Evolutionary conservation across 495 filamentous ascomycete genomes (phyloP), one percentile per base, ranked within the genome.

Genomic region (Annulohypoxylon nitens): DNA sequence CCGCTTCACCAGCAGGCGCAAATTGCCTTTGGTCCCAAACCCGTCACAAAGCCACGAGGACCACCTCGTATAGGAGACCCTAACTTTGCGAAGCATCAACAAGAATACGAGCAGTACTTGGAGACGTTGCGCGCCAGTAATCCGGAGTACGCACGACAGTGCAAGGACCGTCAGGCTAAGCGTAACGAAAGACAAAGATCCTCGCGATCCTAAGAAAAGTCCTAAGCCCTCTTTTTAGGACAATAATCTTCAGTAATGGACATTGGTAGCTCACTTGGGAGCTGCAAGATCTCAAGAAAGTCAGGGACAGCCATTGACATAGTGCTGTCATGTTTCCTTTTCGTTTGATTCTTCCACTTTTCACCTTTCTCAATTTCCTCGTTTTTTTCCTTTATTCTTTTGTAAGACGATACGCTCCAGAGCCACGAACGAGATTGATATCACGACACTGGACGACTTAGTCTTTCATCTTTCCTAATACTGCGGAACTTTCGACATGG

Each of bases 131-230:
- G 83, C 37, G 77, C 76, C 8, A 81, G 77, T 3, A 80, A 85
- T 59, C 79, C 78, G 3, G 67, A 69, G 0, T 85, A 82, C 51
- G 82, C 83, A 30, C 63, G 76, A 37, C 70, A 71, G 36, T 84
- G 82, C 79, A 82, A 79, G 70, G 78, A 80, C 58, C 80, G 83
- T 4, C 83, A 85, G 62, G 81, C 82, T 0, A 73, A 80, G 10
- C 81, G 83, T 23, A 70, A 78, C 1, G 71, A 81, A 25, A 75
- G 81, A 9, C 80, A 81, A 68, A 67, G 70, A 61, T 0, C 12
- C 3, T 54, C 20, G 18, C 71, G 70, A 61, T 0, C 11, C 3
- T 55, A n/a, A 23, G 16, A 8, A 33, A 2, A 5, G 11, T 30
- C 20, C 14, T 53, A 14, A 11, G 26, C n/a, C 16, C 18, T 14